Evolutionary conservation across 2,329 filamentous ascomycete genomes (phyloP).

Genomic region (Nigrograna mackinnonii): DNA sequence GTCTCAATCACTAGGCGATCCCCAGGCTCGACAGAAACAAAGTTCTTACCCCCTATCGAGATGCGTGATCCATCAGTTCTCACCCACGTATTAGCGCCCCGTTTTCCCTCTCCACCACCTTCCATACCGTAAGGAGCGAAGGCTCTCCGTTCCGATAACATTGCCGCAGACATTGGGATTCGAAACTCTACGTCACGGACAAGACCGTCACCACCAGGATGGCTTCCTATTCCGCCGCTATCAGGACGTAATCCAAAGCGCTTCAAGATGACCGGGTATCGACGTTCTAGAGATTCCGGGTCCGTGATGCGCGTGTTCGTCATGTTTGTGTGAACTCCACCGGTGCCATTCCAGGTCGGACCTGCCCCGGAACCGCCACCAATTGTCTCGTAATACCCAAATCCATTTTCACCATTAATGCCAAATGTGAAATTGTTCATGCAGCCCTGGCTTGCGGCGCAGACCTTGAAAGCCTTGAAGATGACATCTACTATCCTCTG

Average conservation of each 20-base stretch:
- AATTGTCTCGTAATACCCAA: conserved; percentile 81
- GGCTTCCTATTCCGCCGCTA: conserved; percentile 64
- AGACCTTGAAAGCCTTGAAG: conserved; percentile 15
- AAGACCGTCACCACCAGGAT: conserved; percentile 69
- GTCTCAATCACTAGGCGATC: not conserved
- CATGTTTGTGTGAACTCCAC: conserved; percentile 74
- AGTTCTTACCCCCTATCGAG: not conserved
- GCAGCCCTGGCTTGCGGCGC: conserved; percentile 16
- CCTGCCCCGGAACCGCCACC: conserved; percentile 72
- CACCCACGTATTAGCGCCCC: conserved; percentile 64
- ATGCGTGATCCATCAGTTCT: not conserved
- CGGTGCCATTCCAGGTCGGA: conserved; percentile 67
- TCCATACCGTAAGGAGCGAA: conserved; percentile 75
- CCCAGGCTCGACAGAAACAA: not conserved
- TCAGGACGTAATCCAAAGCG: conserved; percentile 65
- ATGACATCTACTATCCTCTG: conserved; percentile 20
- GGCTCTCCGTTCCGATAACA: conserved; percentile 72
- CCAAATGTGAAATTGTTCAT: conserved; percentile 34
- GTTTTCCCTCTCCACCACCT: conserved; percentile 73
- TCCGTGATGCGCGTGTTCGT: conserved; percentile 80
- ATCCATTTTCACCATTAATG: conserved; percentile 52
- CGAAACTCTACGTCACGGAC: conserved; percentile 76
- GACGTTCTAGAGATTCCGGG: conserved; percentile 70
- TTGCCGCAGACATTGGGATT: conserved; percentile 71
- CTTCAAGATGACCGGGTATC: conserved; percentile 70